A percentile compares a stretch with the other conserved stretches of the same genome.
phyloP scores from a whole-genome alignment of 495 filamentous ascomycete species.

The Talaromyces adpressus region DNA sequence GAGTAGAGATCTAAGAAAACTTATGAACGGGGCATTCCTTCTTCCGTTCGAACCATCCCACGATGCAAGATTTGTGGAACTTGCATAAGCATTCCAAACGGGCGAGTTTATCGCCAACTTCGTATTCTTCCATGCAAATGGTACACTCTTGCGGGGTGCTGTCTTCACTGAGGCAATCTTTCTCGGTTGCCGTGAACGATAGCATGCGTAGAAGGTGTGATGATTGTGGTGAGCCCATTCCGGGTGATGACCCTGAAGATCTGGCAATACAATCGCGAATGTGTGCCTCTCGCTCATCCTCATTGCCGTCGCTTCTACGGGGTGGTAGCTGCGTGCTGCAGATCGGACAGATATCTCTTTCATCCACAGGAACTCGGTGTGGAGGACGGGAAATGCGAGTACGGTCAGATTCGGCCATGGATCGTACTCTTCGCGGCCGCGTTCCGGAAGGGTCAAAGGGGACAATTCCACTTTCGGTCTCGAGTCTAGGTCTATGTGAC shows the following conservation, averaged over 20 bases:
- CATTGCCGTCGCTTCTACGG: conserved; percentile 49
- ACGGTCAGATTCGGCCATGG: conserved; percentile 7
- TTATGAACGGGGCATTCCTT: conserved; percentile 50
- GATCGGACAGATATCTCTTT: conserved; percentile 88
- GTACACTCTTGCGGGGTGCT: conserved; percentile 65
- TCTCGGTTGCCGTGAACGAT: conserved; percentile 78
- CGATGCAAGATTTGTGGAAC: conserved; percentile 71
- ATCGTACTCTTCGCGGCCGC: not conserved
- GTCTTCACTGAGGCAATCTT: conserved; percentile 75
- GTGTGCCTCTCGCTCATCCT: conserved; percentile 64
- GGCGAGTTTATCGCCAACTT: conserved; percentile 73
- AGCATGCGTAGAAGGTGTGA: conserved; percentile 43
- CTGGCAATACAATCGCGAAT: conserved; percentile 65
- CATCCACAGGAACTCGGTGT: conserved; percentile 41
- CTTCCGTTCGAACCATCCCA: conserved; percentile 48
- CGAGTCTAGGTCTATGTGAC: not conserved
- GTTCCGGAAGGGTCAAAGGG: not conserved
- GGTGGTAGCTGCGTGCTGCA: conserved; percentile 73
- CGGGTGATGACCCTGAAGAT: conserved; percentile 20
- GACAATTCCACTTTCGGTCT: not conserved
- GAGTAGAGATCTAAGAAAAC: conserved; percentile 20
- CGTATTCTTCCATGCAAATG: conserved; percentile 95
- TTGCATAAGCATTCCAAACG: conserved; percentile 88
- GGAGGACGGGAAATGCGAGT: conserved; percentile 19
- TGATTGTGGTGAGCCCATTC: conserved; percentile 14